Conservation (phyloP, 192 early-diverging fungal species). For the Umbelopsis isabellina region DNA sequence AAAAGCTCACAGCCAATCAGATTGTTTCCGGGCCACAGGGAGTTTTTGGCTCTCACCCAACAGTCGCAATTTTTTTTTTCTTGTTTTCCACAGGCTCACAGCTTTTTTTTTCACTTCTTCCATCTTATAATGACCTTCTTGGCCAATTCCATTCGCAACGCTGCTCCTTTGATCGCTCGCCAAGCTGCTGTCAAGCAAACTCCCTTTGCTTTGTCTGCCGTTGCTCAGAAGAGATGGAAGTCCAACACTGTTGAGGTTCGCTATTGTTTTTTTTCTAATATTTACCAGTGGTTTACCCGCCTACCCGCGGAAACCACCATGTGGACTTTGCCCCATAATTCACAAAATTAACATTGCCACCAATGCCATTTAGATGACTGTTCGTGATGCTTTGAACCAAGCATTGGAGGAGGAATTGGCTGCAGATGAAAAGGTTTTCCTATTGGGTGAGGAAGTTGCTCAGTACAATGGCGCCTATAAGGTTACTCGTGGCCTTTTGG, state of each 20-base stretch:
- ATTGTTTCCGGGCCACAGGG: constrained; percentile 6
- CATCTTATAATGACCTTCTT: constrained; percentile 34
- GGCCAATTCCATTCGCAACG: constrained; percentile 34
- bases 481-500: constrained; percentile 94
- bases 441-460: constrained; percentile 97
- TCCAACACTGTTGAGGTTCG: constrained; percentile 39
- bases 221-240: constrained; percentile 40
- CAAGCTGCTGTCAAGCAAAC: constrained; percentile 29
- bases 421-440: constrained; percentile 86
- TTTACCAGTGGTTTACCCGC: constrained; percentile 15
- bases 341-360: background rate
- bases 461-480: constrained; percentile 99
- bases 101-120: constrained; percentile 8
- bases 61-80: constrained; percentile 21
- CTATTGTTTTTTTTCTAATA: background rate
- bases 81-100: constrained; percentile 22
- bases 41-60: constrained; percentile 23
- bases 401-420: constrained; percentile 98
- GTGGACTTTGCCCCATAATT: background rate
- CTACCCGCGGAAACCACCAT: background rate
- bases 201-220: constrained; percentile 26
- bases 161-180: constrained; percentile 29
- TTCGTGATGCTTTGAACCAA: constrained; percentile 96
- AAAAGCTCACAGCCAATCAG: constrained; percentile 13
- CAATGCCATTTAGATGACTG: constrained; percentile 74